A percentile compares a stretch with the other conserved stretches of the same genome.
phyloP scores from a whole-genome alignment of 257 asterid genomes.

The Eustoma russellianum region DNA sequence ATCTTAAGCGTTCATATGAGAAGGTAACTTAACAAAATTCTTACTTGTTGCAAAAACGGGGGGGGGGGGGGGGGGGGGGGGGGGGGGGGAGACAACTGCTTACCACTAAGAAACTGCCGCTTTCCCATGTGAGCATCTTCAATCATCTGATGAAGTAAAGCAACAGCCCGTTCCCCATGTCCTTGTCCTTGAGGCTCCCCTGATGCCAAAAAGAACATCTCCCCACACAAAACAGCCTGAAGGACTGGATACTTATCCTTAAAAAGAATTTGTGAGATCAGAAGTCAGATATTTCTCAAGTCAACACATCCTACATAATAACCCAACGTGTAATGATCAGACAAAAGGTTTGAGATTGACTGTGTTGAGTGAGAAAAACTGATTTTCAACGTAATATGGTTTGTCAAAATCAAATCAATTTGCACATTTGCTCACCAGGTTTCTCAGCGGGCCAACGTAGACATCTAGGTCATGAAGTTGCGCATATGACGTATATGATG shows the following conservation, averaged over 20 bases:
- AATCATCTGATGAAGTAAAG: conserved; percentile 95
- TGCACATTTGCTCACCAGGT: no score
- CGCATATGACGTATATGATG: no score
- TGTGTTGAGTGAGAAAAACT: no score
- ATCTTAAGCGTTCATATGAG: no score
- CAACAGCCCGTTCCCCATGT: conserved; percentile 91
- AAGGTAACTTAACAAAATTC: no score
- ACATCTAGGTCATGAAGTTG: no score
- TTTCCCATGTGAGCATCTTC: conserved; percentile 98
- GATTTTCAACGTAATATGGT: no score
- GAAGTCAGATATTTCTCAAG: conserved; percentile 11
- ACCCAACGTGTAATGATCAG: background rate
- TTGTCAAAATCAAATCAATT: no score
- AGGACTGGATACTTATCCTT: conserved; percentile 82
- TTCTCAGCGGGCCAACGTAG: no score
- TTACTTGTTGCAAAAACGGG: background rate
- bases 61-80: conserved; percentile 1
- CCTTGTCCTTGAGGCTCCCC: conserved; percentile 68
- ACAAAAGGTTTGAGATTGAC: no score
- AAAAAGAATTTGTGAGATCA: conserved; percentile 14
- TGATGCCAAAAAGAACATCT: conserved; percentile 43
- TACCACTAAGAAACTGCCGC: conserved; percentile 95
- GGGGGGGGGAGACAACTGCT: conserved; percentile 4
- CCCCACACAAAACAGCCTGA: conserved; percentile 81
- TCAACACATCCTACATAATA: conserved; percentile 3